Conservation (phyloP, 1,284 basidiomycete genomes). For the Ceratobasidium sp. region DNA sequence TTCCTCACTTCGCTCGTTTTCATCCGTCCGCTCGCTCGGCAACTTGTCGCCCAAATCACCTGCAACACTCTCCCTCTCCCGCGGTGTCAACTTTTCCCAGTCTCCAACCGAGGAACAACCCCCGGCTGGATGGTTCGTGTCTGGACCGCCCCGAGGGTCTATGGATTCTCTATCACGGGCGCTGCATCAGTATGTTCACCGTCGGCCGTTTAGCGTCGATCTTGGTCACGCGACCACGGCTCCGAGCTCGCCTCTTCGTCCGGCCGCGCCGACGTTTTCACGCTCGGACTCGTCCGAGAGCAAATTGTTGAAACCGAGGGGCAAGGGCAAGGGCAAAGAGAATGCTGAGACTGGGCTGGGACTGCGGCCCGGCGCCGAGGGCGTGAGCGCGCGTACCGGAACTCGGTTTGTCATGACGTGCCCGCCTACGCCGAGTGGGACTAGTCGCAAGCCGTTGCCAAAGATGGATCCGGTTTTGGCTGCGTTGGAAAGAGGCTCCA, state of each 20-base stretch:
- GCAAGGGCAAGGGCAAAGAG: slow-evolving; percentile 17
- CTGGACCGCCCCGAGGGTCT: background rate
- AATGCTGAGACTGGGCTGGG: background rate
- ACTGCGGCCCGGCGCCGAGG: background rate
- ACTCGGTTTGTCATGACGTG: slow-evolving; percentile 23
- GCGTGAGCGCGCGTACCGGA: slow-evolving; percentile 11
- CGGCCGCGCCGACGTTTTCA: background rate
- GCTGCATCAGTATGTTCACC: background rate
- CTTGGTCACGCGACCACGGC: slow-evolving; percentile 6
- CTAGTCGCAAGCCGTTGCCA: background rate
- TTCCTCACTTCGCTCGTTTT: slow-evolving; percentile 27
- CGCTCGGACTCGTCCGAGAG: slow-evolving; percentile 4
- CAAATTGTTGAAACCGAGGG: background rate
- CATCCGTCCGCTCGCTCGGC: slow-evolving; percentile 28
- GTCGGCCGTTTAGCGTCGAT: background rate
- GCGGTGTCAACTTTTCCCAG: background rate
- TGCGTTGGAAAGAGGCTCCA: slow-evolving; percentile 21
- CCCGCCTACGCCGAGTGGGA: slow-evolving; percentile 16
- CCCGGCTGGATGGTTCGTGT: slow-evolving; percentile 11
- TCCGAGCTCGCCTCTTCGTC: slow-evolving; percentile 1
- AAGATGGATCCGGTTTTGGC: slow-evolving; percentile 30
- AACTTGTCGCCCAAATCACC: slow-evolving; percentile 27
- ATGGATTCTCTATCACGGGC: slow-evolving; percentile 1
- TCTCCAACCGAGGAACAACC: slow-evolving; percentile 5
- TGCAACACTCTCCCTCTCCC: slow-evolving; percentile 9